These are phyloP conservation scores for Suhomyces anneliseae DNA, from an alignment of 1,139 yeast genomes.

Conservation along the genomic window DNA sequence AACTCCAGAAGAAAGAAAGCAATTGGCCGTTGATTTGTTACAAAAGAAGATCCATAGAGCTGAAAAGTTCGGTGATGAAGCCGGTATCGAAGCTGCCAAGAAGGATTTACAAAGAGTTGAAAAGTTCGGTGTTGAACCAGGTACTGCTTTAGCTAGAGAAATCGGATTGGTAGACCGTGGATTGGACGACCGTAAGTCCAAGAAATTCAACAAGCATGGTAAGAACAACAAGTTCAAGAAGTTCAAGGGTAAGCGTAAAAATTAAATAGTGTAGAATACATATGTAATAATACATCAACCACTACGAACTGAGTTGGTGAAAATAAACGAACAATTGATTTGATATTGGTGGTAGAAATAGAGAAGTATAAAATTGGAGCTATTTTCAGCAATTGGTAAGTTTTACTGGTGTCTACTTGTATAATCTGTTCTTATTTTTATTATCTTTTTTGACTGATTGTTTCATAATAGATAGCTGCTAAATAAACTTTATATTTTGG, in stretches of 20 bases:
- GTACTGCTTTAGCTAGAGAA: conserved; percentile 67
- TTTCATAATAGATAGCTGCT: too few species aligned
- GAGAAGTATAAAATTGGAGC: neutral
- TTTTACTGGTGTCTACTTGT: too few species aligned
- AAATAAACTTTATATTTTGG: too few species aligned
- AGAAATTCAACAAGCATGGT: conserved; percentile 12
- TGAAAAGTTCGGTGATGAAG: conserved; percentile 71
- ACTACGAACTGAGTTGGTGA: neutral
- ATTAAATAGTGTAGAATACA: conserved; percentile 3
- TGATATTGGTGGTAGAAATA: too few species aligned
- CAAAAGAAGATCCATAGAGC: conserved; percentile 70
- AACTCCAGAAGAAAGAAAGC: conserved; percentile 69
- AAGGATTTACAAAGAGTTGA: conserved; percentile 68
- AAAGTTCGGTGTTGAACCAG: conserved; percentile 78
- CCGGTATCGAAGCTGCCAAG: conserved; percentile 50
- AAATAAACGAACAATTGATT: neutral
- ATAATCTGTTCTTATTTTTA: too few species aligned
- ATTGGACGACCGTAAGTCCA: conserved; percentile 21
- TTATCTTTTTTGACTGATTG: too few species aligned
- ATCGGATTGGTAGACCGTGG: conserved; percentile 52
- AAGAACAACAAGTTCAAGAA: conserved; percentile 10
- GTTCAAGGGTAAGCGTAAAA: conserved; percentile 9
- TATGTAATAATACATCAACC: neutral
- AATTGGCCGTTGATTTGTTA: conserved; percentile 66
- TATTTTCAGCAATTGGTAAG: too few species aligned